Conservation (phyloP, 768 basidiomycete species). For the Suillus luteus region DNA sequence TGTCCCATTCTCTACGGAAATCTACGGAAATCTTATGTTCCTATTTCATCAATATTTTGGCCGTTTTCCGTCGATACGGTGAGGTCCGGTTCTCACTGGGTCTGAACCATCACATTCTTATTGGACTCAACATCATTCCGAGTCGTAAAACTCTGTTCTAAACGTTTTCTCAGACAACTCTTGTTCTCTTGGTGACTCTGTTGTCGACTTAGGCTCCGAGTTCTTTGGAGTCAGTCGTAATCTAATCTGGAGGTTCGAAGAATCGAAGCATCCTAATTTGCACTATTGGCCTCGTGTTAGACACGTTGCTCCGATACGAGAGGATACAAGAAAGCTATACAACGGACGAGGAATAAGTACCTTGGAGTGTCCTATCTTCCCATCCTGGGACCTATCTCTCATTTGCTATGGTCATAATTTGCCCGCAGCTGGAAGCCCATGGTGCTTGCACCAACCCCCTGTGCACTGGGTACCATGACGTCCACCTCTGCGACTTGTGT, state of each 20-base stretch:
- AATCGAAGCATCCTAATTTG: not conserved
- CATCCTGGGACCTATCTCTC: not conserved
- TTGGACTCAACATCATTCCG: too few species aligned
- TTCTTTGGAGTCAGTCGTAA: not conserved
- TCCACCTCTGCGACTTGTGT: conserved; percentile 43
- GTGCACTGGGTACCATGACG: conserved; percentile 39
- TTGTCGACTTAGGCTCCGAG: not conserved
- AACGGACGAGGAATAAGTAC: not conserved
- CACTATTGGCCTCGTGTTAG: conserved; percentile 3
- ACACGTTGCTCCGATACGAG: conserved; percentile 4
- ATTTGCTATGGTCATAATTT: conserved; percentile 25
- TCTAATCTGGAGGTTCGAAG: not conserved
- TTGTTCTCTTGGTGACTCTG: not conserved
- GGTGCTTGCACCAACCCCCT: conserved; percentile 37
- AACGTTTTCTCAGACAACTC: too few species aligned
- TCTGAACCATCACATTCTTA: not conserved
- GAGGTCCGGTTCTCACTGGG: too few species aligned
- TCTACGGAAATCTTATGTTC: too few species aligned
- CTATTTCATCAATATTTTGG: too few species aligned
- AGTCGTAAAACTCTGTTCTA: too few species aligned
- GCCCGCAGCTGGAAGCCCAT: conserved; percentile 37
- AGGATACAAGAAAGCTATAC: not conserved
- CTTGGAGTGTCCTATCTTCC: not conserved
- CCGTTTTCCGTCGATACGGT: too few species aligned
- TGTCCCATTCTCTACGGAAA: too few species aligned